Evolutionary conservation across 2,329 filamentous ascomycete species (phyloP).

Genomic region (Emergomyces orientalis): DNA sequence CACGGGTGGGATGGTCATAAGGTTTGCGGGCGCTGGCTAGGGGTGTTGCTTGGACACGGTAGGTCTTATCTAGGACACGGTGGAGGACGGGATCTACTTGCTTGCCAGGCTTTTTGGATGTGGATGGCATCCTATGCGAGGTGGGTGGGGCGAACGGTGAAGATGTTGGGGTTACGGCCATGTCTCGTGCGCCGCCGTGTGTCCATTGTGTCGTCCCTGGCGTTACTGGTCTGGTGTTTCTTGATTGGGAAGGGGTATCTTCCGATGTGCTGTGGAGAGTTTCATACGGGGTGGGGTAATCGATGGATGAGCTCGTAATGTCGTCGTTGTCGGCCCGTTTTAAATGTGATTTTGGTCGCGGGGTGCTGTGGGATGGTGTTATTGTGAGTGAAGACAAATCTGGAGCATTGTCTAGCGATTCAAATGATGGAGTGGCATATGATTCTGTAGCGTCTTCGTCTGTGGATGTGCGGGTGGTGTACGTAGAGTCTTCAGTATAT

Average conservation of each 20-base stretch:
- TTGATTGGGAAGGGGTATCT: slow-evolving; percentile 24
- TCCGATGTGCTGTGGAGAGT: slow-evolving; percentile 46
- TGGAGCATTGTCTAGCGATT: slow-evolving; percentile 35
- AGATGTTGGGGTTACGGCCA: slow-evolving; percentile 50
- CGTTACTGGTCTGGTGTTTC: slow-evolving; percentile 28
- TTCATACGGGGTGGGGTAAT: slow-evolving; percentile 70
- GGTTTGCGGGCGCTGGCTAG: slow-evolving; percentile 37
- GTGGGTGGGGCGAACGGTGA: slow-evolving; percentile 49
- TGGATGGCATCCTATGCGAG: slow-evolving; percentile 34
- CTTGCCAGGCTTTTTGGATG: slow-evolving; percentile 32
- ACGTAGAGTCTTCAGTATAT: slow-evolving; percentile 49
- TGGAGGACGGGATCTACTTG: slow-evolving; percentile 68
- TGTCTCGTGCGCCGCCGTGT: slow-evolving; percentile 35
- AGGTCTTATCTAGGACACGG: slow-evolving; percentile 89
- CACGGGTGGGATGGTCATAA: slow-evolving; percentile 13
- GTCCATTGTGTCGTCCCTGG: slow-evolving; percentile 24
- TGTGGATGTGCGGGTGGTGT: slow-evolving; percentile 39
- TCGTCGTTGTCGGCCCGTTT: slow-evolving; percentile 29
- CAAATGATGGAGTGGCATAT: slow-evolving; percentile 34
- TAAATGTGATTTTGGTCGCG: slow-evolving; percentile 27
- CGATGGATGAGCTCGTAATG: slow-evolving; percentile 34
- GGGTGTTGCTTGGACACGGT: slow-evolving; percentile 85
- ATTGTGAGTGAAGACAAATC: slow-evolving; percentile 37
- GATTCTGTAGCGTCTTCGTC: slow-evolving; percentile 31
- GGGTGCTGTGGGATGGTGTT: slow-evolving; percentile 41